Evolutionary conservation across 2,329 filamentous ascomycete species (phyloP).

Genomic region (Clonostachys sp.): DNA sequence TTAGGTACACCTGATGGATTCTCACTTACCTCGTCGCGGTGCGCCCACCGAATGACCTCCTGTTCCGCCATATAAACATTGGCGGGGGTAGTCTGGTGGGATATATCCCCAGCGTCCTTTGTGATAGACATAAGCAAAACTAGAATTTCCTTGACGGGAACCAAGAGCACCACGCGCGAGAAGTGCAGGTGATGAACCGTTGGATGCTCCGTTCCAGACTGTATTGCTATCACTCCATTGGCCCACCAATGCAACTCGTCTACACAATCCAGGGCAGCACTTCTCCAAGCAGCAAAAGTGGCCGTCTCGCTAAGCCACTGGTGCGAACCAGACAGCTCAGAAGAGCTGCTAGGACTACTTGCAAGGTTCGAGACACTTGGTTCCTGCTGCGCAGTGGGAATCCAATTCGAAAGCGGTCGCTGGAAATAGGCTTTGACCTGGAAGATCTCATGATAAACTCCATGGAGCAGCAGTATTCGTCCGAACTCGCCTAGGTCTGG

Average conservation of each 20-base stretch:
- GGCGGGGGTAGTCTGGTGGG: no score
- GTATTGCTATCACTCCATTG: conserved; percentile 40
- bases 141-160: conserved; percentile 19
- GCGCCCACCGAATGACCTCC: conserved; percentile 21
- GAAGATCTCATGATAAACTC: conserved; percentile 10
- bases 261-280: conserved; percentile 35
- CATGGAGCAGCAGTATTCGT: conserved; percentile 11
- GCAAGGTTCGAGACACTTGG: no score
- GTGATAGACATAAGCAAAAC: neutral
- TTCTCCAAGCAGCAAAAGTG: conserved; percentile 23
- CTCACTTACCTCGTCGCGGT: conserved; percentile 11
- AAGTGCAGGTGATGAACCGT: conserved; percentile 49
- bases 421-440: conserved; percentile 8
- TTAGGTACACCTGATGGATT: neutral
- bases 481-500: conserved; percentile 10
- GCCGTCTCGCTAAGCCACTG: neutral
- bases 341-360: no score
- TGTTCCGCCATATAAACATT: neutral
- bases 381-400: conserved; percentile 7
- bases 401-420: conserved; percentile 9
- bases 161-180: conserved; percentile 43
- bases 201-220: conserved; percentile 43
- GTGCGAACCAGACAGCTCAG: neutral
- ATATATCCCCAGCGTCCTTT: neutral
- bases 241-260: conserved; percentile 54